Conservation (phyloP, 2,329 filamentous ascomycete species). For the Mycosphaerelloides madeirae region DNA sequence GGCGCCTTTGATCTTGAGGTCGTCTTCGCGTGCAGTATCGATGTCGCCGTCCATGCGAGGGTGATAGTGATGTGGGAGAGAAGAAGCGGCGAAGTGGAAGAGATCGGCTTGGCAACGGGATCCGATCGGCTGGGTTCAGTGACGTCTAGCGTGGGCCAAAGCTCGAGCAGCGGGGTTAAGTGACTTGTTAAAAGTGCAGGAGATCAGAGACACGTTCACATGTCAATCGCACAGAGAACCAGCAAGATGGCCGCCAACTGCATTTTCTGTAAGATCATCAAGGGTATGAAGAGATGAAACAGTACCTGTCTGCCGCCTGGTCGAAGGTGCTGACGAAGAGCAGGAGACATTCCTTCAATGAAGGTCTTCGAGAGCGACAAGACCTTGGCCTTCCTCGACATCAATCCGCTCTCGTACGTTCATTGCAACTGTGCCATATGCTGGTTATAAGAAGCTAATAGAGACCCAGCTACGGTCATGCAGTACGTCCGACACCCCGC, state of each 20-base stretch:
- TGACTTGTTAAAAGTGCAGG: too few relatives aligned
- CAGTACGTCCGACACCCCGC: slow-evolving; percentile 53
- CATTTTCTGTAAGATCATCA: slow-evolving; percentile 98
- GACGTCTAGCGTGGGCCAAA: background rate
- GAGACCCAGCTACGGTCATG: slow-evolving; percentile 61
- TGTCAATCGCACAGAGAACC: background rate
- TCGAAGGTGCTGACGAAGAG: background rate
- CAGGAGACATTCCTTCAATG: slow-evolving; percentile 92
- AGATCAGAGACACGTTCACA: too few relatives aligned
- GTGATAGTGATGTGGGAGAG: background rate
- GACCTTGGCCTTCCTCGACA: slow-evolving; percentile 92
- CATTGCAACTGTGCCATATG: too few relatives aligned
- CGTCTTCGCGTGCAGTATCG: slow-evolving; percentile 8
- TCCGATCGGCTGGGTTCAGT: background rate
- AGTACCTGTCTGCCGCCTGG: background rate
- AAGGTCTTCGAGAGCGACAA: slow-evolving; percentile 95
- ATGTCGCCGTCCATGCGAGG: slow-evolving; percentile 18
- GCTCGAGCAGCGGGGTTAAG: background rate
- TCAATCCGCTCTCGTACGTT: slow-evolving; percentile 63
- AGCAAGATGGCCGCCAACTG: slow-evolving; percentile 55
- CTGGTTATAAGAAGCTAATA: slow-evolving; percentile 7
- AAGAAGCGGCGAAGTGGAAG: slow-evolving; percentile 1
- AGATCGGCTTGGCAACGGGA: slow-evolving; percentile 1
- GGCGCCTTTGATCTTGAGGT: slow-evolving; percentile 27
- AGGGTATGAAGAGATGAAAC: too few relatives aligned